A percentile compares a stretch with the other conserved stretches of the same genome.
Conservation (phyloP, 345 rosid genomes). For the Mercurialis annua region DNA sequence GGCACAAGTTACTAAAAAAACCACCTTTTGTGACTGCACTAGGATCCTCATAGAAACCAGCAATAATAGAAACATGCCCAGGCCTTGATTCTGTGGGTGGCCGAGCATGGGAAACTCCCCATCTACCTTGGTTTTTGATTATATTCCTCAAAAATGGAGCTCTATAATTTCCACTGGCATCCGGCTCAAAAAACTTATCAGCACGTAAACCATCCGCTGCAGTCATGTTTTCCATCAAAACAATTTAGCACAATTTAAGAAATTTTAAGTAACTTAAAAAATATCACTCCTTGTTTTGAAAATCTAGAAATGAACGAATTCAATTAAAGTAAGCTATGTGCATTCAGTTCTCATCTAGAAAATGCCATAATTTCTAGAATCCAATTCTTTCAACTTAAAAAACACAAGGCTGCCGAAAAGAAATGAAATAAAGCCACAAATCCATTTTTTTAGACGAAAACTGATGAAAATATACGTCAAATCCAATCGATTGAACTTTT, state of each 20-base stretch:
- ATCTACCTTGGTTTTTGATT: constrained; percentile 70
- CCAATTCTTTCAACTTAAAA: no score
- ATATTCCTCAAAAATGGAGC: constrained; percentile 86
- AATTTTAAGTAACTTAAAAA: background rate
- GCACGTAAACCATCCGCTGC: constrained; percentile 98
- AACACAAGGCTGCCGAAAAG: no score
- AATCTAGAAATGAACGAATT: no score
- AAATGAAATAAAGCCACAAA: no score
- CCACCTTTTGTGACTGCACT: constrained; percentile 93
- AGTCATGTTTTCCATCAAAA: constrained; percentile 8
- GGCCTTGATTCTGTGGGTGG: constrained; percentile 98
- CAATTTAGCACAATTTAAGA: background rate
- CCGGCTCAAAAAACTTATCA: constrained; percentile 94
- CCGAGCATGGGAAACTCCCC: constrained; percentile 99
- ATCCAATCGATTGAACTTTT: no score
- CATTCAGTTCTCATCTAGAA: no score
- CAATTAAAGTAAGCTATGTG: no score
- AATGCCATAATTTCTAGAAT: no score
- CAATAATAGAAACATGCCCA: constrained; percentile 91
- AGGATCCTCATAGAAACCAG: constrained; percentile 98
- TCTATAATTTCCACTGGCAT: constrained; percentile 60
- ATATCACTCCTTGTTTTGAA: no score
- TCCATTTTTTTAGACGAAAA: no score
- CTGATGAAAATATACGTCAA: no score
- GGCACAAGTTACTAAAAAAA: constrained; percentile 12